Percentiles rank a stretch among this genome's conserved stretches.
These are phyloP conservation scores for Firmiana major DNA, from an alignment of 345 rosid species.

Conservation along the genomic window DNA sequence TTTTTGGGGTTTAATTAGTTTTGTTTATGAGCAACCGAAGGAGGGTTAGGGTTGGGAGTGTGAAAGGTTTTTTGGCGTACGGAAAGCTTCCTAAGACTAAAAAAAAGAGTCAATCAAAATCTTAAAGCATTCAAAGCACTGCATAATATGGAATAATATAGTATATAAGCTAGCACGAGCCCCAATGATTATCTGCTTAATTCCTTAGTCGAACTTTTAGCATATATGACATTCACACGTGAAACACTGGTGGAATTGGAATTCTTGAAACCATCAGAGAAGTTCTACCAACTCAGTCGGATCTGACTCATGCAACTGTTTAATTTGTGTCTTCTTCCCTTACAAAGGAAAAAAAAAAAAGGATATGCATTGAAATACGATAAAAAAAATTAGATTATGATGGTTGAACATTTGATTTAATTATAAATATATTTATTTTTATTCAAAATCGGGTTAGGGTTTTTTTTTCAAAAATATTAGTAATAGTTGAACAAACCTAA, in stretches of 20 bases:
- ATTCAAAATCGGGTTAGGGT: too few relatives aligned
- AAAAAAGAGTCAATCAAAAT: background rate
- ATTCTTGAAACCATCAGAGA: too few relatives aligned
- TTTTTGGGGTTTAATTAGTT: background rate
- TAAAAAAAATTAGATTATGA: too few relatives aligned
- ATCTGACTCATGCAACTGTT: too few relatives aligned
- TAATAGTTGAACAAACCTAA: too few relatives aligned
- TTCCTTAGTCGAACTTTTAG: background rate
- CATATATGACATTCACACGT: conserved; percentile 1
- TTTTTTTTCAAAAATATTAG: too few relatives aligned
- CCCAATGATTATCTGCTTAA: background rate
- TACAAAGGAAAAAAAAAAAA: too few relatives aligned
- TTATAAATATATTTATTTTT: too few relatives aligned
- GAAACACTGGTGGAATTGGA: background rate
- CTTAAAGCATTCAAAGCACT: background rate
- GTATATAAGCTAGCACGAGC: background rate
- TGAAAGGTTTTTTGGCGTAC: background rate
- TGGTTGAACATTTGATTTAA: too few relatives aligned
- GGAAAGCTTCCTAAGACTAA: background rate
- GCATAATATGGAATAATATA: background rate
- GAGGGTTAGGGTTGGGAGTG: background rate
- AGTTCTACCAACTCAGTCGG: too few relatives aligned
- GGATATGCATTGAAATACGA: too few relatives aligned
- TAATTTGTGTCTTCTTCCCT: too few relatives aligned
- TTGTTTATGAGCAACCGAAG: background rate